These are phyloP conservation scores for Aureobasidium leucospermi DNA, from an alignment of 2,329 filamentous ascomycete species.

Conservation along the genomic window DNA sequence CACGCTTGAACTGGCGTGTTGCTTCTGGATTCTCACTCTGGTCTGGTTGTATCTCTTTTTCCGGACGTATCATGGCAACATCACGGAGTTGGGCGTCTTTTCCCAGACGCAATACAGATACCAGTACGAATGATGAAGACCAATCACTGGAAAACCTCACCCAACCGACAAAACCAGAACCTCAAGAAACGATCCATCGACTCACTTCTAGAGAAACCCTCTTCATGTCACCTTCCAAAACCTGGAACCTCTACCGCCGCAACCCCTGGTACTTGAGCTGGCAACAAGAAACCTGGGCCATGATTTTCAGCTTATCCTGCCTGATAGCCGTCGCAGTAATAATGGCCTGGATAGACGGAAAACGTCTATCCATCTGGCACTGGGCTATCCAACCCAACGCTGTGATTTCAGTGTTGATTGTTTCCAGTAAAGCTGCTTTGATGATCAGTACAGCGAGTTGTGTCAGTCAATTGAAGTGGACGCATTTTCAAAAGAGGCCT, in stretches of 20 bases:
- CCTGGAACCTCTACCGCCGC: constrained; percentile 1
- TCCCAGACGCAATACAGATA: neutral
- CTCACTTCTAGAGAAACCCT: neutral
- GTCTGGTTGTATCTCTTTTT: neutral
- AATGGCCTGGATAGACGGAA: neutral
- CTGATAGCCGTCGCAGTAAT: neutral
- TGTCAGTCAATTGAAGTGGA: neutral
- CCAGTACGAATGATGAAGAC: neutral
- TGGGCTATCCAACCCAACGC: constrained; percentile 5
- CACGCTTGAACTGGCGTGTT: neutral
- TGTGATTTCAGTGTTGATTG: constrained; percentile 1
- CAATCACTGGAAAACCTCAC: neutral
- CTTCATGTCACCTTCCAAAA: neutral
- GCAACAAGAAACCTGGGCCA: constrained; percentile 12
- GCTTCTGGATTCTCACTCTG: too few species aligned
- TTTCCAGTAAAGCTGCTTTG: neutral
- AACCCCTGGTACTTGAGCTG: neutral
- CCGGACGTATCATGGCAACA: neutral
- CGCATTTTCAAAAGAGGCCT: neutral
- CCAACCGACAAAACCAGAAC: neutral
- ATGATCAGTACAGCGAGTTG: constrained; percentile 3
- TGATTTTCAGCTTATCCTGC: neutral
- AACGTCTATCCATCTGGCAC: neutral
- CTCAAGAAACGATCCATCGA: neutral
- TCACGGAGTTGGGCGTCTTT: neutral